Evolutionary conservation across 805 yeast species (phyloP), one percentile per base, ranked within the genome.

Genomic region (Ogataea philodendri): DNA sequence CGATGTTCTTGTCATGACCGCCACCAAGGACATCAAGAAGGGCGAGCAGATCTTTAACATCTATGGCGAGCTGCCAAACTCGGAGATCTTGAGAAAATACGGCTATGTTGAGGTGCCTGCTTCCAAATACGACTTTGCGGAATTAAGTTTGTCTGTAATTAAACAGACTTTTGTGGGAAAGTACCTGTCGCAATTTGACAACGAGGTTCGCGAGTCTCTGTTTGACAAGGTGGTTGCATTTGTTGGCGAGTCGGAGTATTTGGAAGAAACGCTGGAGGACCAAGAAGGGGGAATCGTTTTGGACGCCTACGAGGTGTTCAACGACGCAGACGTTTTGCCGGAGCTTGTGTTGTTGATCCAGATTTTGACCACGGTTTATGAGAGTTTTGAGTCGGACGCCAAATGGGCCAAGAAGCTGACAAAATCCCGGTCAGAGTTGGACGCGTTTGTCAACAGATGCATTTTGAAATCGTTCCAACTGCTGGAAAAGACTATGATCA

Each of bases 31-130:
- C 4, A 89, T 90, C 23, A 36, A 57, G 5, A 62, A 62, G 22
- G 88, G 84, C 3, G 82, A 77, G 20, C 97, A 93, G 55, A 67
- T 90, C 4, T 89, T 74, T 61, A 90, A 90, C 60, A 82, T 87
- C 0, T 90, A 93, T 57, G 94, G 96, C 1, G 93, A 88, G 28
- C 79, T 84, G 46, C 93, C 97, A 22, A 90, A 89, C 57, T 67
- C 90, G n/a, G 97, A 93, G 52, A 70, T 93, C 20, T 65, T 93
- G 37, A 73, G 98, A 51, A 72, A 95, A 39, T 90, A 90, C 49
- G 98, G 98, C 0, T 90, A 85, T 51, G 93, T 87, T 16, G 96
- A 89, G 60, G 36, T 55, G 22, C 69, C 67, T 14, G 85, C 86
- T 0, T 82, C 93, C 2, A 74, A 72, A 30, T 76, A 67, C 54